Conservation (phyloP, 202 grass and related monocot genomes). For the Carex sylvatica region DNA sequence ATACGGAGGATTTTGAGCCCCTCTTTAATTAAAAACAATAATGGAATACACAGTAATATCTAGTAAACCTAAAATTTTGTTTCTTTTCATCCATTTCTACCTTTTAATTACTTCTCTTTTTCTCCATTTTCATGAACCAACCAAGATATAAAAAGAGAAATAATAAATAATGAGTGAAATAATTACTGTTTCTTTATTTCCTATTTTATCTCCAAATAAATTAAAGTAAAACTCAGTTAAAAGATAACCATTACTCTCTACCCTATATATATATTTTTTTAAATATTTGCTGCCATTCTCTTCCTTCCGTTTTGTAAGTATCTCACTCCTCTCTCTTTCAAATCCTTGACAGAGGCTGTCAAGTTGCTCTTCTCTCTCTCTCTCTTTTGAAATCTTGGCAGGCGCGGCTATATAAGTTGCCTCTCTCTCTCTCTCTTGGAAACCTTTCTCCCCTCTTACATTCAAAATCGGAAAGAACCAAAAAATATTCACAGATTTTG, state of each 20-base stretch:
- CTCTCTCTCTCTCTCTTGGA: neutral
- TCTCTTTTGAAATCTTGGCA: neutral
- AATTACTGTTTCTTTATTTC: neutral
- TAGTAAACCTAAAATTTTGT: neutral
- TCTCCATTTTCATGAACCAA: neutral
- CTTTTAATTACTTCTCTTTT: neutral
- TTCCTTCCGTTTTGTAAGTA: neutral
- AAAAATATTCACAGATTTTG: neutral
- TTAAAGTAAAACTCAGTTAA: neutral
- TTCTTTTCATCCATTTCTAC: neutral
- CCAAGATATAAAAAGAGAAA: neutral
- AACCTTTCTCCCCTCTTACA: neutral
- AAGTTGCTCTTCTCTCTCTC: no score
- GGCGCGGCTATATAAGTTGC: no score
- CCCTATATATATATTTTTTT: no score
- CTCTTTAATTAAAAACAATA: no score
- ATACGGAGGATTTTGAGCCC: no score
- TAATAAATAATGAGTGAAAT: neutral
- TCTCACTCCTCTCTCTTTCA: no score
- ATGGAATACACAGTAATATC: neutral
- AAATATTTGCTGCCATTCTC: neutral
- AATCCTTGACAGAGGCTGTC: no score
- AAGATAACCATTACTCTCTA: neutral
- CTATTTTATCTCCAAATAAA: neutral
- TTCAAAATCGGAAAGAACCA: neutral